Base-by-base conservation (phyloP, 2,329 filamentous ascomycete genomes). In the Aaosphaeria arxii region DNA sequence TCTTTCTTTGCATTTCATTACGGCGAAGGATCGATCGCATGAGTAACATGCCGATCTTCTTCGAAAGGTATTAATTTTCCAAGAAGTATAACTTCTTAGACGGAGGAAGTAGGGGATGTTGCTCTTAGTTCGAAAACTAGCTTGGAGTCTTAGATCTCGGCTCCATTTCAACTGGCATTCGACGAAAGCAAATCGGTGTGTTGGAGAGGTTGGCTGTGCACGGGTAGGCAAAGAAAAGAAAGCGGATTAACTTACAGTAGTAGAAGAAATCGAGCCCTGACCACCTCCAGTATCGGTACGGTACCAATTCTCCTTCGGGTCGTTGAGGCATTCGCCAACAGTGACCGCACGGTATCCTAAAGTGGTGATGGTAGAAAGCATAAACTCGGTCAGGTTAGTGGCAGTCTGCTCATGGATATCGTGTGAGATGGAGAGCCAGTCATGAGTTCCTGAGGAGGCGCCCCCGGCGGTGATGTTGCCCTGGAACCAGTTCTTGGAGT, bases 381-480 rank as follows among this genome's bases (percentile, higher is more conserved):
- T 74, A 56, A 62, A 75, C 30, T 67, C 65, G 4, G 74, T 74
- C 36, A 77, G 62, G 49, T 68, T 69, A 46, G 71, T 58, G 4
- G 71, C 75, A 6, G 75, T 77, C 61, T 74, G 69, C 44, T 70
- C 52, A 53, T 77, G 71, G 35, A 76, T 76, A 48, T 77, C 75
- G 58, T 77, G 74, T n/a, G 65, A 81, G 55, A 85, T 78, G 28
- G 77, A 73, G 48, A 86, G 58, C 62, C 77, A 81, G 31, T 70
- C 57, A 44, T 54, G 52, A 38, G 29, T 55, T 40, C 57, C 45
- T 38, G 63, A 50, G 43, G 57, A 56, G 5, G 60, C 58, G 30
- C 57, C 60, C 39, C 53, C 55, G 5, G 50, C 49, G 30, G 64
- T 65, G 53, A 80, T 74, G 46, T 74, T 75, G 30, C 69, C 61